Conservation (phyloP, 2,329 filamentous ascomycete species). For the Pseudogymnoascus sp. region DNA sequence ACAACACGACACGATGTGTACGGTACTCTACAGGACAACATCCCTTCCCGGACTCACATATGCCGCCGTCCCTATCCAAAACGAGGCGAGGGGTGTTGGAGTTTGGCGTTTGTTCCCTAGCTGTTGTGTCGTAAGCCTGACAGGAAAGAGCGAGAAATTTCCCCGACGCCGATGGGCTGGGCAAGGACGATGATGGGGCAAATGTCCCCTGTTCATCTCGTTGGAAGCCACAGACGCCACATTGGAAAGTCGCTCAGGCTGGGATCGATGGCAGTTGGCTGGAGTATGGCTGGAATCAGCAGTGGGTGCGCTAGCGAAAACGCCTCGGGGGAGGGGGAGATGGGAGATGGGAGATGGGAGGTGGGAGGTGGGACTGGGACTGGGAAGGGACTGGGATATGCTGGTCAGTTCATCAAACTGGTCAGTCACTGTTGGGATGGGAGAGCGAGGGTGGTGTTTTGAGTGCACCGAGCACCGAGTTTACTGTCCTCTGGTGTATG, state of each 20-base stretch:
- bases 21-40: background rate
- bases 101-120: background rate
- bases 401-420: slow-evolving; percentile 5
- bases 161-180: slow-evolving; percentile 6
- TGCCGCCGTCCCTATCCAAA: background rate
- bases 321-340: background rate
- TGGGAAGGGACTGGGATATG: background rate
- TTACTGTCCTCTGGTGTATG: background rate
- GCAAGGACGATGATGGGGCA: background rate
- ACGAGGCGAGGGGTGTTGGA: background rate
- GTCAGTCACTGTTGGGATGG: slow-evolving; percentile 19
- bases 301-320: background rate
- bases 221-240: slow-evolving; percentile 3
- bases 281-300: background rate
- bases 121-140: slow-evolving; percentile 1
- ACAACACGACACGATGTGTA: background rate
- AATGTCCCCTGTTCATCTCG: slow-evolving; percentile 1
- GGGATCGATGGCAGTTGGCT: background rate
- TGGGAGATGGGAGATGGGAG: background rate
- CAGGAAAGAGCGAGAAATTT: background rate
- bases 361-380: background rate
- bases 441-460: background rate
- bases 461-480: background rate
- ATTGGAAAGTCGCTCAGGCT: slow-evolving; percentile 5
- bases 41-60: background rate